Base-by-base conservation (phyloP, 1,284 basidiomycete species). In the Moesziomyces antarcticus region DNA sequence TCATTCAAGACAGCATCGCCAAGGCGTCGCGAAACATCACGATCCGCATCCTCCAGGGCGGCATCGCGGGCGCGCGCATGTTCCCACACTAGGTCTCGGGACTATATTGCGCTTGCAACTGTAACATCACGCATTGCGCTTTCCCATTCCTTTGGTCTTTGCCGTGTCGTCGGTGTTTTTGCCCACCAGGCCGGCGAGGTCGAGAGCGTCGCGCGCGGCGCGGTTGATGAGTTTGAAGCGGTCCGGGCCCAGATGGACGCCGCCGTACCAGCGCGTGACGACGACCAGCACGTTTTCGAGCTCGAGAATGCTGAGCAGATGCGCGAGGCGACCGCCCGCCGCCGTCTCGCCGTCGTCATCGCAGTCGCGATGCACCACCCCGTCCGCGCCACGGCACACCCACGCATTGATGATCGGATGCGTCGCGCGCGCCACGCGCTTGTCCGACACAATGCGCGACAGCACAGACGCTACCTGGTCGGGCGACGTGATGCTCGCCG, bases 311-410 rank as follows among this genome's bases (percentile, higher is more conserved):
- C 77, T 64, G 10, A 85, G 58, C 21, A 85, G 57, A 65, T 85
- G 84, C 0, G 84, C 84, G 9, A 85, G 54, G 10, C 84, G 60
- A 1, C 80, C 81, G 1, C 84, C 84, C 1, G 84, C 84, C 0
- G 84, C 83, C 1, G 81, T 76, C 54, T 85, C 84, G 41, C 84
- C 84, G 52, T 82, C 77, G 42, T 84, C 82, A 55, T 82, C 80
- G 56, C 78, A 78, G 52, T 82, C 82, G 35, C 81, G 75, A 65
- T 84, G 82, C 3, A 81, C 33, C 3, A 82, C 62, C 9, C 75
- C 78, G 21, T 76, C 73, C 0, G 54, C 16, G 13, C 52, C 41
- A n/a, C 50, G 59, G 52, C 81, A 84, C 10, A 81, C 78, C 78
- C 83, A 85, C 0, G 84, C 84, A 41, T 82, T 69, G 56, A 85